Evolutionary conservation across 129 eudicot species (phyloP), one percentile per base, ranked within the genome.

Genomic region (Flaveria brownii): DNA sequence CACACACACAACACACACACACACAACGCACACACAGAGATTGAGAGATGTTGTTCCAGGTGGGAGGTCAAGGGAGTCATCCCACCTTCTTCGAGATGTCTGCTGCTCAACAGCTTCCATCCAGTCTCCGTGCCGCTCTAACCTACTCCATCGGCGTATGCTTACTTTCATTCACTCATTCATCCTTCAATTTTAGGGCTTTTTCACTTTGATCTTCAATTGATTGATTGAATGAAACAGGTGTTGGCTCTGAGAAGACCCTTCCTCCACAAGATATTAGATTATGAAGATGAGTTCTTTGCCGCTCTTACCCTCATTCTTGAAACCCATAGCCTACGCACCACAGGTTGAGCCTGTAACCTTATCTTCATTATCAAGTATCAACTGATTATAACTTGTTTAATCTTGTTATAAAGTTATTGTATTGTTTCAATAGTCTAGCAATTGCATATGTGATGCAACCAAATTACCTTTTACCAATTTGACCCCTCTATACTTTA

Each of bases 11-110:
- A 10, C 17, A 36, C 46, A 76, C 49, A 13, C 30, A 26, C 30
- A 26, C 30, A 28, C 30, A 33, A 47, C 17, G 65, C 43, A 73
- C 56, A 41, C 63, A 80, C 3, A 45, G 3, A 8, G 41, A 36
- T 36, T 5, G 41, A 36, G 67, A 67, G 85, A 94, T 94, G 99
- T 85, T 95, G 92, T 95, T 95, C 42, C 99, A 95, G 88, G 99
- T 95, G 62, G 99, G 99, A 77, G 99, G 97, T 54, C 90, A 91
- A 84, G 99, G 99, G 71, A 89, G 90, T 56, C 89, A 92, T 52
- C 99, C 99, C 72, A 95, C 99, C 75, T 95, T 95, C 88, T 95
- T 95, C 83, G 99, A 95, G 96, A 95, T 95, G 99, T 85, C 99
- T 9, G 99, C 99, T 9, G 99, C 99, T 42, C 99, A 95, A 83